Base-by-base conservation (phyloP, 108 stramenopile genomes). In the Skeletonema tropicum region DNA sequence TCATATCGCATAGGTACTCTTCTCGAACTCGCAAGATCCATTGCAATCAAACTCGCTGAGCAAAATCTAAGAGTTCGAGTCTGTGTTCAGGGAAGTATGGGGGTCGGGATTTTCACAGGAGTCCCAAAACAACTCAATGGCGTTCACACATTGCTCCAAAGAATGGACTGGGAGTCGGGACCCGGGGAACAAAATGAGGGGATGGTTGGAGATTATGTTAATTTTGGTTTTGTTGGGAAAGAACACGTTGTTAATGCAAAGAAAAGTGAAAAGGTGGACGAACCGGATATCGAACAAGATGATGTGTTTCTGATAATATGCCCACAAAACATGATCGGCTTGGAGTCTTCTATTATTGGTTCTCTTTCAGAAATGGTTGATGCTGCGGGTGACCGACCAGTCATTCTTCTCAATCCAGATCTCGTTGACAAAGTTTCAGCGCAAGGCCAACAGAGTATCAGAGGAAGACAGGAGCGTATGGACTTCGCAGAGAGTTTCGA, bases 101-200 rank as follows among this genome's bases (percentile, higher is more conserved):
- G 94, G 8, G 94, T 94, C 14, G 92, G 92, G 14, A 94, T 94
- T 46, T 94, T 94, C 64, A 94, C 94, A 2, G 94, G 86, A 9
- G 68, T 88, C 5, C 94, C 94, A 30, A 94, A 94, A 60, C 90
- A 91, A 64, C 46, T 94, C 45, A 91, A 75, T 79, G 94, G 94
- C 14, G 94, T 91, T 7, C 57, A 85, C 17, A 91, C 86, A 61
- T 60, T 94, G 10, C 64, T 94, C 11, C 91, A 92, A 70, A 77
- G 88, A 67, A 94, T 94, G 94, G 94, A 94, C 74, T 94, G 94
- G 94, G 87, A 91, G 77, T 78, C 83, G 12, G 83, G 79, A 17
- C 77, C 82, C 25, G 93, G 94, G 8, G 94, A 94, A 79, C 76
- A 82, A 64, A 92, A 94, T 73, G 94, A 94, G 60, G 94, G 94